Base-by-base conservation (phyloP, 2,329 filamentous ascomycete genomes). In the Fusarium acutatum region DNA sequence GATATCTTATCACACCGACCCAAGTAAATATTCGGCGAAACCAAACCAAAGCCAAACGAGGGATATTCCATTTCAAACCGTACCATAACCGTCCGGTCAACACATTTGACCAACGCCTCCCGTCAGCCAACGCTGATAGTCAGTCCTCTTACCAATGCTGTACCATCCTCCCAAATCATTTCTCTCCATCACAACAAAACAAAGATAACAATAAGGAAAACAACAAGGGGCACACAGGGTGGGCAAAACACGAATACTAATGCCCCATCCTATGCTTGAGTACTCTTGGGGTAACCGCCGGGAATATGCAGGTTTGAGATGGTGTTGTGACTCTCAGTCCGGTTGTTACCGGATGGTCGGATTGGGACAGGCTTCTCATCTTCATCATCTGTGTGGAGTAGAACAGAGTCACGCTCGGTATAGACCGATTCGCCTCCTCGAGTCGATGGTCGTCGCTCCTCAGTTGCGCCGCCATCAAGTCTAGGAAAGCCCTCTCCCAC, bases 271-370 rank as follows among this genome's bases (percentile, higher is more conserved):
- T 84, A 79, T 77, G 88, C 64, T 84, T 91, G 75, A 70, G 83
- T 74, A 60, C 69, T 79, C 71, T 81, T 85, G 14, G 90, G 90
- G 78, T 87, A 94, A 74, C 91, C 87, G 17, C 92, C 92, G 7
- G 92, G 92, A 24, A 94, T 88, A 77, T 93, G 91, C 57, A 94
- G 81, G 77, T 91, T 88, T 61, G 90, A 90, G 49, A 93, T 88
- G 34, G 87, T 89, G 18, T 86, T 85, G 12, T 86, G 83, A 72
- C 87, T 86, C 52, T 85, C 82, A 20, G 80, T 82, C 54, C 84
- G 54, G 58, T 72, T 75, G 54, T 75, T 69, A 14, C 76, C 74
- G 3, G 75, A 72, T 7, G 80, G 80, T 40, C 82, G 78, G 17
- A 72, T 64, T 20, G 73, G 60, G 13, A 44, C 52, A 24, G 50